These are phyloP conservation scores for Protoeuglena noctilucae DNA, from an alignment of 139 green algal species.

Conservation along the genomic window DNA sequence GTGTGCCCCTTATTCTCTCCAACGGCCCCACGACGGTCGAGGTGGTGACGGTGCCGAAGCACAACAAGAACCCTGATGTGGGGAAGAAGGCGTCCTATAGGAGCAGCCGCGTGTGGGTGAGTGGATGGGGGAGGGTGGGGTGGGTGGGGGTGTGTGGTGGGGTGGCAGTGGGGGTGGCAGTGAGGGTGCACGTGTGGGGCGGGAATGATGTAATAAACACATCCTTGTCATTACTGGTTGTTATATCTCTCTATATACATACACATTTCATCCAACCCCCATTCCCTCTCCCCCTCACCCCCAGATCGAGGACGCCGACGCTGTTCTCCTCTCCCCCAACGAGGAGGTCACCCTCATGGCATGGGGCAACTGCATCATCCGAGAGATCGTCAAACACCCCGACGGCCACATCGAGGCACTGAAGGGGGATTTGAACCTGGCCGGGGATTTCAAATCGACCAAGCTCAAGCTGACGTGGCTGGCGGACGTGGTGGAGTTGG, in stretches of 20 bases:
- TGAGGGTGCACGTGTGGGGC: too few species aligned
- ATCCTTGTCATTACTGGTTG: too few species aligned
- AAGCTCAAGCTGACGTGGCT: conserved; percentile 97
- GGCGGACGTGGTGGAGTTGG: conserved; percentile 26
- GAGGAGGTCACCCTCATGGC: conserved; percentile 97
- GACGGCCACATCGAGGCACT: conserved; percentile 25
- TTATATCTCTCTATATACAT: too few species aligned
- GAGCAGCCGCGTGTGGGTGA: conserved; percentile 28
- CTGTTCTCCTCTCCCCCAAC: conserved; percentile 42
- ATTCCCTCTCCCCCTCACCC: too few species aligned
- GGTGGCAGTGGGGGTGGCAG: too few species aligned
- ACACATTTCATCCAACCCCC: too few species aligned
- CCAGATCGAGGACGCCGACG: conserved; percentile 87
- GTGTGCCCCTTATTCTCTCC: conserved; percentile 39
- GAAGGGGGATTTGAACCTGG: conserved; percentile 54
- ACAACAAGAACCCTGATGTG: conserved; percentile 77
- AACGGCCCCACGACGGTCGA: conserved; percentile 28
- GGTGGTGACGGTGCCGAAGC: conserved; percentile 32
- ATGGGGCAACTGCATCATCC: conserved; percentile 88
- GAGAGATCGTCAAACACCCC: conserved; percentile 16
- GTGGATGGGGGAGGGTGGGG: too few species aligned
- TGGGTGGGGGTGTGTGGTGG: too few species aligned
- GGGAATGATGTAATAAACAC: too few species aligned
- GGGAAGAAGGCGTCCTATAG: conserved; percentile 51
- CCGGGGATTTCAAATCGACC: conserved; percentile 85